Conservation (phyloP, 306 rosid genomes). For the Quercus gilva region DNA sequence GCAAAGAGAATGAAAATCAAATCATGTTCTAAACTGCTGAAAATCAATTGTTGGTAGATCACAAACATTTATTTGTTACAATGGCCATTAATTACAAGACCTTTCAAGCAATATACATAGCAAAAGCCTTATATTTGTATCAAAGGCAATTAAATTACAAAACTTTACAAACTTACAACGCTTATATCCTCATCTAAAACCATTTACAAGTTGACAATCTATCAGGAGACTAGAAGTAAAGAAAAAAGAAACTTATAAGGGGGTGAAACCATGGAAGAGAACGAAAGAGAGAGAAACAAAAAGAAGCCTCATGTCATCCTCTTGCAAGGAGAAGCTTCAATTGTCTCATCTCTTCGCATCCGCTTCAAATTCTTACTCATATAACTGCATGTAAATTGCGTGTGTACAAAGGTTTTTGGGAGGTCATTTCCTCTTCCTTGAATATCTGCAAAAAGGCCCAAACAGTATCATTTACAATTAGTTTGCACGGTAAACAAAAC, state of each 20-base stretch:
- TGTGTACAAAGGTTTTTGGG: constrained; percentile 21
- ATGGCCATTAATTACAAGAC: no score
- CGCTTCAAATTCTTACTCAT: no score
- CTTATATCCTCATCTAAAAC: not conserved
- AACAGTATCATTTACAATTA: not conserved
- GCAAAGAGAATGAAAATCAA: no score
- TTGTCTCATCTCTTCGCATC: no score
- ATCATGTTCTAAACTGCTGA: no score
- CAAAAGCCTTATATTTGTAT: not conserved
- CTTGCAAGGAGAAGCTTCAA: no score
- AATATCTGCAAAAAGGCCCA: constrained; percentile 23
- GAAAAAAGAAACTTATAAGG: not conserved
- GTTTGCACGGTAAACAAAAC: not conserved
- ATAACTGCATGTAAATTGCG: constrained; percentile 44
- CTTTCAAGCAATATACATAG: no score
- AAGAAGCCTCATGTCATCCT: constrained; percentile 39
- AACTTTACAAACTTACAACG: not conserved
- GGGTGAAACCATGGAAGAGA: no score
- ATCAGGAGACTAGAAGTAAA: not conserved
- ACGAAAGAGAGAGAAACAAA: not conserved
- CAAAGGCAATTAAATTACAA: not conserved
- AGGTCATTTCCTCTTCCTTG: constrained; percentile 12
- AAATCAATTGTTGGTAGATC: no score
- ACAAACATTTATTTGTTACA: no score
- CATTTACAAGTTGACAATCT: constrained; percentile 5